Base-by-base conservation (phyloP, 768 basidiomycete genomes). In the Tylopilus intermedius region DNA sequence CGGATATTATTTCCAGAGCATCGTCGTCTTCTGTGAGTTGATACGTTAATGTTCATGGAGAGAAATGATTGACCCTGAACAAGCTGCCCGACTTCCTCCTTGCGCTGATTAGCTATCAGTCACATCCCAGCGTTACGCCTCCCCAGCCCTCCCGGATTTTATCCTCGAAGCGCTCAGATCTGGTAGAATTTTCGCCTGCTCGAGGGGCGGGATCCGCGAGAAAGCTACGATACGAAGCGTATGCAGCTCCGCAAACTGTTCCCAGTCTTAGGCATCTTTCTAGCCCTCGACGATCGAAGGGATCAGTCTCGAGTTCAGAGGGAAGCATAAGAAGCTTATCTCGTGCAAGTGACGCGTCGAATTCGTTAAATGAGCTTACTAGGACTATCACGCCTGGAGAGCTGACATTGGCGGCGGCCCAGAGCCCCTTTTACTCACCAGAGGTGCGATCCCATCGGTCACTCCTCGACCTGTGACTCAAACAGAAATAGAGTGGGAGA, bases 31-130 rank as follows among this genome's bases (percentile, higher is more conserved):
- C 87, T 30, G 88, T 87, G 62, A 57, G 79, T 61, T 40, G 43
- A 30, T 45, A 45, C 27, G 46, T 47, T 41, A 22, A 24, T 29
- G 11, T 60, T 27, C 8, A 24, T 50, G 48, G 43, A 40, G 24
- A 51, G 32, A 14, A 49, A 37, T 56, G 8, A 38, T n/a, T 51
- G 29, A 60, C 30, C 40, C 37, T 38, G 41, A 33, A 46, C 27
- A 60, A 90, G 90, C 77, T 90, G 41, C 89, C 88, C 21, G 88
- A 86, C 58, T 86, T 90, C 53, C 65, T 85, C 39, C 56, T 67
- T 27, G 75, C 82, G 4, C 65, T 89, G 37, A 74, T 79, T 40
- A 58, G 54, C 11, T 62, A 74, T 53, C 62, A 63, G 60, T 51
- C 62, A 40, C 54, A 37, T 27, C 14, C 39, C 24, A 44, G 41